phyloP scores from a whole-genome alignment of 306 rosid genomes.

The Vachellia pachyceras region DNA sequence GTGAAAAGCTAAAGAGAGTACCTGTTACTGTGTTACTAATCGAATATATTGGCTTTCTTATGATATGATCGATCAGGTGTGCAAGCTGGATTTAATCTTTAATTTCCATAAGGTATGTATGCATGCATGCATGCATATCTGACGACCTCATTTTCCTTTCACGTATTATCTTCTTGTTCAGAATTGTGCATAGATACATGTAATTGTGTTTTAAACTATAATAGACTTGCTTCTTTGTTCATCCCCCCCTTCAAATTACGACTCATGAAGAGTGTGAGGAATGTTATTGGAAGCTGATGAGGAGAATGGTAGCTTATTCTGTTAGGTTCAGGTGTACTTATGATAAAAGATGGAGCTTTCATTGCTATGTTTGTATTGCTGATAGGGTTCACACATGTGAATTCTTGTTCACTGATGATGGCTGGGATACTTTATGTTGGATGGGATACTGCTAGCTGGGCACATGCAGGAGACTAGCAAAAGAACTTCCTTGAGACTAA shows the following conservation, averaged over 20 bases:
- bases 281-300: neutral
- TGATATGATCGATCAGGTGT: too few species aligned
- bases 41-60: conserved; percentile 15
- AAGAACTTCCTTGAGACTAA: conserved; percentile 71
- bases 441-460: conserved; percentile 86
- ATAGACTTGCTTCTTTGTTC: neutral
- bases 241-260: neutral
- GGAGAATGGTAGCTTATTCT: neutral
- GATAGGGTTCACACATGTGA: too few species aligned
- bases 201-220: too few species aligned
- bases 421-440: conserved; percentile 85
- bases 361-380: too few species aligned
- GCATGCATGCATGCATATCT: too few species aligned
- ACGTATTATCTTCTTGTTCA: neutral
- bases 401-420: too few species aligned
- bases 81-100: conserved; percentile 83
- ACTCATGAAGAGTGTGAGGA: neutral
- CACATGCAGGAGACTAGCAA: conserved; percentile 90
- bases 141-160: neutral
- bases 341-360: neutral
- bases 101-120: conserved; percentile 81
- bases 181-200: neutral
- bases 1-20: neutral
- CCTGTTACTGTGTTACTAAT: conserved; percentile 21
- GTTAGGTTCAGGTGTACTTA: neutral